A percentile compares a stretch with the other conserved stretches of the same genome.
Evolutionary conservation across 306 rosid genomes (phyloP).

Genomic region (Dalbergia cochinchinensis): DNA sequence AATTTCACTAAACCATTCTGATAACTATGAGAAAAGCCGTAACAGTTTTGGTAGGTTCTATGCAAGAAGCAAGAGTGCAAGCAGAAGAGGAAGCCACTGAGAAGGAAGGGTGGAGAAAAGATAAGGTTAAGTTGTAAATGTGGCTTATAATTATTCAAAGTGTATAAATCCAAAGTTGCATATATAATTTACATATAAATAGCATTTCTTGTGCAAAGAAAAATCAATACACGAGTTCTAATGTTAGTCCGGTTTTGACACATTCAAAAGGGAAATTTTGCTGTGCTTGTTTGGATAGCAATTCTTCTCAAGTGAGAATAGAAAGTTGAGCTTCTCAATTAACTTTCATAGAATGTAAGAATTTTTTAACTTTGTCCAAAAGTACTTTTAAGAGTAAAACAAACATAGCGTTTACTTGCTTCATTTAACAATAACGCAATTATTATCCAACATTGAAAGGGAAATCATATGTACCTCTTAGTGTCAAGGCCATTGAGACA

Average conservation of each 20-base stretch:
- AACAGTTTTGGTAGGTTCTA: slow-evolving; percentile 53
- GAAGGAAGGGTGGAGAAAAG: slow-evolving; percentile 14
- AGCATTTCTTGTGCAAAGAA: slow-evolving; percentile 14
- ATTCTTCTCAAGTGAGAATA: no score
- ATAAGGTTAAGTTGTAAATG: slow-evolving; percentile 44
- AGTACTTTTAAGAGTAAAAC: no score
- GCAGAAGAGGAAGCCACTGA: slow-evolving; percentile 42
- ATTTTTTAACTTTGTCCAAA: no score
- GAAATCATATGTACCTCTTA: not conserved
- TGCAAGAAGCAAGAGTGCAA: slow-evolving; percentile 53
- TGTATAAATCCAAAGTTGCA: slow-evolving; percentile 36
- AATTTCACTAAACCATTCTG: slow-evolving; percentile 41
- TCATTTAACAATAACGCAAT: slow-evolving; percentile 15
- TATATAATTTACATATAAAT: slow-evolving; percentile 41
- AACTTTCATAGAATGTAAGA: no score
- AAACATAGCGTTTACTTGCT: not conserved
- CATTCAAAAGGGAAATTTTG: no score
- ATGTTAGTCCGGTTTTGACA: not conserved
- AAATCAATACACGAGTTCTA: slow-evolving; percentile 23
- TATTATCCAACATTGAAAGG: not conserved
- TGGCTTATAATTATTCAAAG: slow-evolving; percentile 21
- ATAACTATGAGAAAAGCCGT: slow-evolving; percentile 43
- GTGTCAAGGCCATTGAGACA: no score
- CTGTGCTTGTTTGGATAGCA: no score
- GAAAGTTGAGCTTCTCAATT: no score